These are phyloP conservation scores for Lablab purpureus DNA, from an alignment of 306 rosid species.

Conservation along the genomic window DNA sequence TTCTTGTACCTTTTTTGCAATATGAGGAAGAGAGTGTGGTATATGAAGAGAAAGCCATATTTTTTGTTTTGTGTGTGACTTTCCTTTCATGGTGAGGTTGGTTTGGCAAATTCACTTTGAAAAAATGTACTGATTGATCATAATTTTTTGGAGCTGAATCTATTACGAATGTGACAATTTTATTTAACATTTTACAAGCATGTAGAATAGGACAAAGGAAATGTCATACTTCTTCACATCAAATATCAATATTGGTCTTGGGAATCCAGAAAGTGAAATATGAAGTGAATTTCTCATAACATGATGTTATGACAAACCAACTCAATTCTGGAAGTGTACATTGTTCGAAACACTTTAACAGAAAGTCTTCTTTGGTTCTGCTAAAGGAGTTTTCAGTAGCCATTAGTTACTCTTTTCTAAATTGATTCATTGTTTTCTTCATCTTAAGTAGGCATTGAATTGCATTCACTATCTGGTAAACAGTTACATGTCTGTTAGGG, in stretches of 20 bases:
- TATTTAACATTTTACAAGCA: constrained; percentile 1
- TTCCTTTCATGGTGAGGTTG: constrained; percentile 42
- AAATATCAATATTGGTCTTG: not conserved
- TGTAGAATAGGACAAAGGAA: not conserved
- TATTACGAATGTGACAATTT: constrained; percentile 1
- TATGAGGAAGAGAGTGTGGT: constrained; percentile 36
- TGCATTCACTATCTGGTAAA: not conserved
- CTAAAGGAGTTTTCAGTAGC: not conserved
- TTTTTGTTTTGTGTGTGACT: constrained; percentile 45
- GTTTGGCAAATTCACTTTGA: constrained; percentile 31
- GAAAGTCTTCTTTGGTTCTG: not conserved
- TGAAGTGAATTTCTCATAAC: not conserved
- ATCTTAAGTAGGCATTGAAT: not conserved
- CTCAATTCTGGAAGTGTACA: not conserved
- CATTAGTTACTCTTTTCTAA: not conserved
- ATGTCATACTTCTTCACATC: not conserved
- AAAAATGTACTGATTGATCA: constrained; percentile 35
- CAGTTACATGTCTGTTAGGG: not conserved
- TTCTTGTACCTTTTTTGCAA: constrained; percentile 31
- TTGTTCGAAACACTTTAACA: not conserved
- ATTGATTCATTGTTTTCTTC: too few species aligned
- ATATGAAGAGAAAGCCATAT: constrained; percentile 24
- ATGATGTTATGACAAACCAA: not conserved
- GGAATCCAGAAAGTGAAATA: not conserved
- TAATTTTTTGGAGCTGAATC: constrained; percentile 26